phyloP scores from a whole-genome alignment of 495 filamentous ascomycete species.

The Podospora tetraspora region DNA sequence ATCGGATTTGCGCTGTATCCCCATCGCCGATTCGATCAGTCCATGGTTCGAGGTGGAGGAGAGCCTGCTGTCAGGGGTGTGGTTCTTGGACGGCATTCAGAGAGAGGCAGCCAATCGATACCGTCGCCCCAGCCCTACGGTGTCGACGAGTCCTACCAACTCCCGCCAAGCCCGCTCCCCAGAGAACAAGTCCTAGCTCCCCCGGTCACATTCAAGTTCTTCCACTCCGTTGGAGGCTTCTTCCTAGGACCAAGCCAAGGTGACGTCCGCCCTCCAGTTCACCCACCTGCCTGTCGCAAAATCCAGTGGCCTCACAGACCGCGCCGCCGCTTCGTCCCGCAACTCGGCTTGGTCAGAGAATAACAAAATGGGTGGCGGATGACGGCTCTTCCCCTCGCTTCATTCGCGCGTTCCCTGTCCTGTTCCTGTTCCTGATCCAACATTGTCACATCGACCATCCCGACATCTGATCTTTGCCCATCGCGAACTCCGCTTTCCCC shows the following conservation, averaged over 20 bases:
- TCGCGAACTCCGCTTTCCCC: conserved; percentile 6
- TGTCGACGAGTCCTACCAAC: conserved; percentile 14
- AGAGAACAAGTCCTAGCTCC: conserved; percentile 12
- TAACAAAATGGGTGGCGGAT: conserved; percentile 37
- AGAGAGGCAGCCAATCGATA: conserved; percentile 27
- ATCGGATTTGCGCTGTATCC: too few relatives aligned
- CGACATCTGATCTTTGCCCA: conserved; percentile 4
- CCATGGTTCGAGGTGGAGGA: background rate
- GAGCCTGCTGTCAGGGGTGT: background rate
- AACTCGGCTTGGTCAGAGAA: conserved; percentile 9
- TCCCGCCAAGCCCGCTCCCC: conserved; percentile 1
- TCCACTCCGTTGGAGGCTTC: conserved; percentile 4
- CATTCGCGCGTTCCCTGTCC: conserved; percentile 13
- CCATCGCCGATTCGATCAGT: background rate
- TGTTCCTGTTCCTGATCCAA: background rate
- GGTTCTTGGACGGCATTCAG: background rate
- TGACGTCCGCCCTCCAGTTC: conserved; percentile 15
- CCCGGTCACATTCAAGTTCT: conserved; percentile 3
- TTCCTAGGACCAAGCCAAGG: conserved; percentile 22
- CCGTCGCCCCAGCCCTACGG: conserved; percentile 15
- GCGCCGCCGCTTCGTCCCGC: conserved; percentile 6
- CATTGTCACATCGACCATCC: background rate
- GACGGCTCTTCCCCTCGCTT: conserved; percentile 16
- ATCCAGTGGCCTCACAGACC: conserved; percentile 16
- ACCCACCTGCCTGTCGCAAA: background rate